Base-by-base conservation (phyloP, 495 filamentous ascomycete species). In the Lasiosphaeriaceae sp. region DNA sequence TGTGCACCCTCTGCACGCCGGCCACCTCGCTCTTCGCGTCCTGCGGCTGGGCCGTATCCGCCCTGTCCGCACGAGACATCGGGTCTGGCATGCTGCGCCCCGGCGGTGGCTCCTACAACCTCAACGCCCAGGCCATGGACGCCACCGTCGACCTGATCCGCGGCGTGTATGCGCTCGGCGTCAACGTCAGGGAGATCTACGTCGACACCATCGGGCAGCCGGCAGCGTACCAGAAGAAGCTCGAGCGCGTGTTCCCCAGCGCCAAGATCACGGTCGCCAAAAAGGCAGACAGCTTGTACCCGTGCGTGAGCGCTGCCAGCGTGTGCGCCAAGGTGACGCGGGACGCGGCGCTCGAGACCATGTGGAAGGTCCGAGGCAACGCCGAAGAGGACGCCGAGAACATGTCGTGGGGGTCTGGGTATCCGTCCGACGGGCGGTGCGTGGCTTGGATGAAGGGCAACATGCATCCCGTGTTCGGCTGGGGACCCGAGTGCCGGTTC, bases 111-210 rank as follows among this genome's bases (percentile, higher is more conserved):
- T 47, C 59, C 1, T 96, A 96, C 73, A 98, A 98, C 67, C 80
- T 98, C 53, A 98, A 98, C 73, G 91, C 92, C n/a, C 94, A 97
- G 71, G 94, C 94, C 1, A 88, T 96, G 81, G 93, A 98, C 73
- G 91, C 94, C 0, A 98, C 94, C 1, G 81, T 95, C n/a, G 83
- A 81, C 19, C 75, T 98, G 54, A 93, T 98, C 51, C 71, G 83
- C 17, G 84, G 84, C 3, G 87, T 96, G 0, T 79, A 92, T 47
- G 86, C 81, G 0, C 73, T 71, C 9, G 88, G 89, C 12, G 86
- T 97, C 37, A 87, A 92, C 71, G 77, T 98, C 0, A 78, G 72
- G 31, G 90, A 97, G 67, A 90, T 98, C 12, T 98, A 92, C 70
- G 92, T 98, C 58, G 94, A 98, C 71, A 97, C 94, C 0, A 88